Base-by-base conservation (phyloP, 2,329 filamentous ascomycete genomes). In the Pyricularia sp. region DNA sequence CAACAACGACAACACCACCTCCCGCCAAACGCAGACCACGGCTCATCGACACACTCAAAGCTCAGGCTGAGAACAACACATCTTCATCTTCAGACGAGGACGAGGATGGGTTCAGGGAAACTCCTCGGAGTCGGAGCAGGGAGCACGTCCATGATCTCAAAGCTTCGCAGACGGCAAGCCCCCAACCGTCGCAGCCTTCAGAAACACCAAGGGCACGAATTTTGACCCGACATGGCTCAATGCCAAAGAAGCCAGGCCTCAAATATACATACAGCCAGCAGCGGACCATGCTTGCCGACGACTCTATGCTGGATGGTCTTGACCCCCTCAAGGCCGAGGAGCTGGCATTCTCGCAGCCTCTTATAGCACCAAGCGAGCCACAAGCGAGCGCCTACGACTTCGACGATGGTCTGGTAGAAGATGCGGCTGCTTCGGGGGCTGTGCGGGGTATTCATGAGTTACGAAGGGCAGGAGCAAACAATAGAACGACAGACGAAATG, bases 371-470 rank as follows among this genome's bases (percentile, higher is more conserved):
- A 10, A 71, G 72, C 4, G 70, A 72, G 55, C 26, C 66, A 17
- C 69, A 70, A 70, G 31, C 69, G 66, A 76, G 69, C 63, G 72
- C 72, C 2, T 77, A 78, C 64, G 76, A 78, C 0, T 76, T 82
- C 68, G 78, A 80, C n/a, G 81, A 83, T 7, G 83, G 83, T 5
- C 75, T 76, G 17, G 79, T 81, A 1, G 78, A 81, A 26, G 80
- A 81, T 20, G 73, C 78, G 3, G 76, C 75, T 14, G 79, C 79
- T 25, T 82, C 81, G 64, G 81, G 83, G 23, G 84, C 84, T 31
- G 86, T 90, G 65, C 83, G 84, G 69, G 88, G 86, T 72, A 85
- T 90, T 23, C 88, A 91, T 74, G 88, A 90, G 74, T 77, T 91
- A 61, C 83, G 87, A 67, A 86, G 89, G 70, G 87, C 88, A 4